Evolutionary conservation across 495 filamentous ascomycete species (phyloP).

Genomic region (Bryoglossum gracile): DNA sequence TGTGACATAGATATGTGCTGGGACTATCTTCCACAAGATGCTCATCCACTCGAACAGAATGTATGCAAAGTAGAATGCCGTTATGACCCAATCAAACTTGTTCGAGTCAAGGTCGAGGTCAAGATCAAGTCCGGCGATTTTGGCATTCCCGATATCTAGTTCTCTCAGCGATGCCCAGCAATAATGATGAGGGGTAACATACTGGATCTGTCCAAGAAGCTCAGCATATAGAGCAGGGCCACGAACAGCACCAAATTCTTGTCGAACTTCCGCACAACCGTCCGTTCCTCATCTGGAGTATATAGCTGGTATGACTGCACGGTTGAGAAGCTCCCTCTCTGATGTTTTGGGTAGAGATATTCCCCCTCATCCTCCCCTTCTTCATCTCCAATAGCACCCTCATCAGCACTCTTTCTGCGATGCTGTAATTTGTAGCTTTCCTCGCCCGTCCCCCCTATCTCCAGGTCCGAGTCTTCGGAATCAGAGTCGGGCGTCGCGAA

Average conservation of each 20-base stretch:
- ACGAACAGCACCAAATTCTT: constrained; percentile 69
- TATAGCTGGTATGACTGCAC: constrained; percentile 53
- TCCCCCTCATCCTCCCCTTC: constrained; percentile 17
- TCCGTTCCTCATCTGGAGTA: constrained; percentile 65
- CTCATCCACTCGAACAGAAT: constrained; percentile 65
- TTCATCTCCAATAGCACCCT: constrained; percentile 2
- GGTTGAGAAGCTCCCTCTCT: constrained; percentile 32
- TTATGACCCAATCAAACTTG: constrained; percentile 71
- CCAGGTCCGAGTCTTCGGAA: constrained; percentile 23
- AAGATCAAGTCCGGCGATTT: constrained; percentile 60
- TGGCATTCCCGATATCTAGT: constrained; percentile 73
- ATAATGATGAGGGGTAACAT: constrained; percentile 23
- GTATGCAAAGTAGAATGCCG: constrained; percentile 68
- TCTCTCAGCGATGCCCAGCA: background rate
- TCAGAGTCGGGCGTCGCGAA: constrained; percentile 18
- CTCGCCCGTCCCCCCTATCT: constrained; percentile 14
- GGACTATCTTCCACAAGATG: constrained; percentile 66
- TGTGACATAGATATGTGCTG: constrained; percentile 52
- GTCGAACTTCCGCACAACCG: constrained; percentile 69
- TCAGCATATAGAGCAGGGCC: constrained; percentile 73
- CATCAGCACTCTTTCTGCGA: background rate
- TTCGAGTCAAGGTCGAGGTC: constrained; percentile 61
- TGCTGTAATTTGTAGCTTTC: constrained; percentile 15
- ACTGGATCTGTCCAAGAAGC: constrained; percentile 76
- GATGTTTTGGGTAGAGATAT: constrained; percentile 1